phyloP scores from a whole-genome alignment of 2,329 filamentous ascomycete genomes.

The Ophiostoma fasciatum region DNA sequence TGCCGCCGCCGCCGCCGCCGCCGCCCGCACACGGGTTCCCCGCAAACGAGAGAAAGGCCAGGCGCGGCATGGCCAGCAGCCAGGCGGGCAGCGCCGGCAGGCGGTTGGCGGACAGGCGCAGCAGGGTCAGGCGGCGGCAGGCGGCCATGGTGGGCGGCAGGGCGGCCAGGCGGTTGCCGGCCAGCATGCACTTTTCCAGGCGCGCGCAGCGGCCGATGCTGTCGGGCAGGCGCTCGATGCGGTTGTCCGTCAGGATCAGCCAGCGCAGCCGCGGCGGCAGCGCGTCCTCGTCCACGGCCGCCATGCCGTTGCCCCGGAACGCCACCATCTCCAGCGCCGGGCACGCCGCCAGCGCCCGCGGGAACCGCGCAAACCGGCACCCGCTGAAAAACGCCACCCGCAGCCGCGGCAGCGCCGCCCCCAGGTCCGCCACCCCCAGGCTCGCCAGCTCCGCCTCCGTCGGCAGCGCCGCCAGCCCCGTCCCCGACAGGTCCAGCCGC shows the following conservation, averaged over 20 bases:
- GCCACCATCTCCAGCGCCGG: constrained; percentile 32
- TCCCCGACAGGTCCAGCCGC: constrained; percentile 33
- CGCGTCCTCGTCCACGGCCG: constrained; percentile 22
- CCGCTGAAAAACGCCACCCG: constrained; percentile 31
- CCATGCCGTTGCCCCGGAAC: constrained; percentile 32
- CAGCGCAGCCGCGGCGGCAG: constrained; percentile 29
- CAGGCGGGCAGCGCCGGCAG: constrained; percentile 25
- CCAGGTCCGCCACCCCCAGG: constrained; percentile 25
- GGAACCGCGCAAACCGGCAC: constrained; percentile 29
- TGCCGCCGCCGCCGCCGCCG: constrained; percentile 4
- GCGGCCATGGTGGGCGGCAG: constrained; percentile 27
- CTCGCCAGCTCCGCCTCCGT: constrained; percentile 21
- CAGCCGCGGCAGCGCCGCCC: constrained; percentile 24
- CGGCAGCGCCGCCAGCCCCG: constrained; percentile 26
- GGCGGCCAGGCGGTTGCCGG: constrained; percentile 25
- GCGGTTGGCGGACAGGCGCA: constrained; percentile 29
- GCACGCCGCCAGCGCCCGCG: constrained; percentile 25
- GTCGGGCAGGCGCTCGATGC: constrained; percentile 22
- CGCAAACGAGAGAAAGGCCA: constrained; percentile 32
- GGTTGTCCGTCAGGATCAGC: constrained; percentile 33
- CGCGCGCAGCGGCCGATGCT: constrained; percentile 27
- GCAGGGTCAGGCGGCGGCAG: constrained; percentile 28
- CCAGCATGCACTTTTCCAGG: constrained; percentile 34
- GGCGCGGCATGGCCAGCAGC: constrained; percentile 28
- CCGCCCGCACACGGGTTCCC: constrained; percentile 27